Conservation (phyloP, 1,284 basidiomycete species). For the Malassezia brasiliensis region DNA sequence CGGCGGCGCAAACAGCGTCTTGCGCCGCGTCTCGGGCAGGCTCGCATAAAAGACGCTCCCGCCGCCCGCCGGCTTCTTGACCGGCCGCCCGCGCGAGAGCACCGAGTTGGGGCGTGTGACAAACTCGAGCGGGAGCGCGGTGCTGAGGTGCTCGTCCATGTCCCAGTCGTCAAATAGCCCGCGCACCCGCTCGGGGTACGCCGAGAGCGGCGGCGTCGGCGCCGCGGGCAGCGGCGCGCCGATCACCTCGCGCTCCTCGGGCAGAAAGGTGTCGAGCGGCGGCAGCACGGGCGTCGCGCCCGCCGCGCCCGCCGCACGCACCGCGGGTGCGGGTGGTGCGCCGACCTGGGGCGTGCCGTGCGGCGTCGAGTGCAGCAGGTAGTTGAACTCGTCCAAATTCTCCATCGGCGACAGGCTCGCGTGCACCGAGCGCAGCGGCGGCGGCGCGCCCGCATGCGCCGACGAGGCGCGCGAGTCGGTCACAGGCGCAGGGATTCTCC, state of each 20-base stretch:
- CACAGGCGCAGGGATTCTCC: slow-evolving; percentile 2
- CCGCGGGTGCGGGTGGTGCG: neutral
- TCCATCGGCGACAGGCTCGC: slow-evolving; percentile 8
- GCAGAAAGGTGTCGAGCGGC: slow-evolving; percentile 12
- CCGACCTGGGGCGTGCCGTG: slow-evolving; percentile 2
- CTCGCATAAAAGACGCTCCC: slow-evolving; percentile 13
- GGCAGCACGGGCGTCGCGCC: slow-evolving; percentile 1
- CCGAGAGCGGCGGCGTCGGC: neutral
- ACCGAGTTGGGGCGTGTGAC: slow-evolving; percentile 16
- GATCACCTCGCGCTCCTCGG: slow-evolving; percentile 15
- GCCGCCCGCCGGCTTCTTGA: slow-evolving; percentile 7
- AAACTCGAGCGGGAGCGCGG: slow-evolving; percentile 12
- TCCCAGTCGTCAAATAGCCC: slow-evolving; percentile 4
- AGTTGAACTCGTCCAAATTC: slow-evolving; percentile 13
- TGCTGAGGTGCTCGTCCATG: neutral
- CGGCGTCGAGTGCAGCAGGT: slow-evolving; percentile 9
- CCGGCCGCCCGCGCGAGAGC: slow-evolving; percentile 15
- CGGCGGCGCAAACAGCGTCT: neutral
- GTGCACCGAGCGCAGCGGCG: neutral
- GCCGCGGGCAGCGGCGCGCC: neutral
- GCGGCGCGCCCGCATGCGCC: neutral
- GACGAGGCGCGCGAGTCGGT: neutral
- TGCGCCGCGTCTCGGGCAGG: neutral
- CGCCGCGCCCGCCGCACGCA: neutral
- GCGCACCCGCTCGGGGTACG: neutral